Base-by-base conservation (phyloP, 305 asterid species). In the Fraxinus xanthoxyloides region DNA sequence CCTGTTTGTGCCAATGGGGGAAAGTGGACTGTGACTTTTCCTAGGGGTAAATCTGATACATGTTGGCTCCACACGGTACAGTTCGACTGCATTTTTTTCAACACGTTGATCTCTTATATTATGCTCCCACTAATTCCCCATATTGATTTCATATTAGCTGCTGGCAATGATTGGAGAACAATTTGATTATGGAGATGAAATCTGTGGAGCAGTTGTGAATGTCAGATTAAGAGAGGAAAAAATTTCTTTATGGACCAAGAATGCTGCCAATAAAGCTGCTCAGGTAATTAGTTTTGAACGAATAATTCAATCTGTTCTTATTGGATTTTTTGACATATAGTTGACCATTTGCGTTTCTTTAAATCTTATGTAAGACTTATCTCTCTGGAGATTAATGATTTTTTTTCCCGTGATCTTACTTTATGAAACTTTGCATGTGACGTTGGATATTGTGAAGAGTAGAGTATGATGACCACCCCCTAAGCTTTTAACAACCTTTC, bases 151-250 rank as follows among this genome's bases (percentile, higher is more conserved):
- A 46, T 82, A 38, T 72, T 83, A 96, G 98, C 86, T 96, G 86
- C 90, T 96, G 78, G 98, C 99, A 72, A 89, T 96, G 98, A 96
- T 96, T 81, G 97, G 99, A 59, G 99, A 96, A 82, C 98, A 96
- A 85, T 96, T 96, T 87, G 94, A 94, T 80, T 69, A 90, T 84
- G 98, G 99, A 83, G 98, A 94, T 87, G 99, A 96, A 81, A 96
- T 96, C 61, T 96, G 99, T 86, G 99, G 99, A 84, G 99, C 97
- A 4, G 98, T 96, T 86, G 92, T 93, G 75, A 94, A 86, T 88
- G 92, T 96, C 75, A 90, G 97, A 85, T 24, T 13, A 63, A 93
- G 73, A 89, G 91, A 91, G 85, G 99, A 94, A 75, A 94, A 87
- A 86, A 90, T 96, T 83, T 61, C 95, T 82, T 15, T 93, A 24